Base-by-base conservation (phyloP, 345 rosid genomes). In the Capsella bursapastoris region DNA sequence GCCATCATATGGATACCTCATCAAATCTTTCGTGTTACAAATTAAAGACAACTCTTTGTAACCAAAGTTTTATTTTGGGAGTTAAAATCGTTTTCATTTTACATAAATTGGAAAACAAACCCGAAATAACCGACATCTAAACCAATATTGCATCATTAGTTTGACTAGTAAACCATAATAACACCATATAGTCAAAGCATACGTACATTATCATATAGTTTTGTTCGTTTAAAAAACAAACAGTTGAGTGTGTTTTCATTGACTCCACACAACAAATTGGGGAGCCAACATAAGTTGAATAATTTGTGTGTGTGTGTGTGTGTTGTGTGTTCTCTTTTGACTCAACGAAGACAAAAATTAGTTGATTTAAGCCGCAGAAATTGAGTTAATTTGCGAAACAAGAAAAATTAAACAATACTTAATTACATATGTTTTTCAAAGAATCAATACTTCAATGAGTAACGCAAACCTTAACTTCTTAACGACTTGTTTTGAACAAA, bases 251-350 rank as follows among this genome's bases (percentile, higher is more conserved):
- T 68, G 65, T 69, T 55, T 68, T 27, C 49, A 53, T 70, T 76
- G 80, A 75, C 64, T 68, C 40, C 5, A 52, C 57, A 34, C 5
- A 41, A 9, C 41, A 2, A 31, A 18, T 35, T 15, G 31, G 5
- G 15, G 48, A 67, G 68, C 63, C 78, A 59, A 66, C 49, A 66
- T 8, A 57, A 57, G 12, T 55, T 34, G 32, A 72, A 25, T 29
- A 18, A 8, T 59, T 50, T 25, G 8, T 16, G 11, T 8, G 10
- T 37, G 18, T 38, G 18, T 41, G n/a, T n/a, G n/a, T n/a, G n/a
- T n/a, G n/a, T n/a, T n/a, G n/a, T n/a, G 18, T 63, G 50, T 57
- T 48, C 69, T 15, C 44, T 52, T 76, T 63, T 70, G 70, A 76
- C 75, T 70, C 43, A 28, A 55, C 15, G 62, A 68, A 49, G 27